Percentiles rank a stretch among this genome's conserved stretches.
phyloP scores from a whole-genome alignment of 257 asterid genomes.

The Ophiorrhiza pumila region DNA sequence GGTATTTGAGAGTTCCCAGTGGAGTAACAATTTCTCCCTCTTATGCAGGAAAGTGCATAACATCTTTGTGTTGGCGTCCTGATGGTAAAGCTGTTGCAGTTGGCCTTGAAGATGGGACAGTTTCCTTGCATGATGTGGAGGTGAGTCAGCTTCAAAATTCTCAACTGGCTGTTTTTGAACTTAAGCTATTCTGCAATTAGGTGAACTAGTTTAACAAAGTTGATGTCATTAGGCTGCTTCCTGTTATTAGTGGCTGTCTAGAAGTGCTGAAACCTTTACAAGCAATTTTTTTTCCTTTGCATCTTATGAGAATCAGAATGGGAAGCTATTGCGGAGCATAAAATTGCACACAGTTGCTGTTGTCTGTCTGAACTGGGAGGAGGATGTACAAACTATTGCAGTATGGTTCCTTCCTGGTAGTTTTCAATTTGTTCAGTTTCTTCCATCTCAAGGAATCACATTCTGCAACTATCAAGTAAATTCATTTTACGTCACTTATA shows the following conservation, averaged over 20 bases:
- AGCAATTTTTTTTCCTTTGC: constrained; percentile 2
- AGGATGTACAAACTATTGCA: constrained; percentile 53
- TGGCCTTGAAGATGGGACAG: constrained; percentile 93
- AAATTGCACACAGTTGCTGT: constrained; percentile 70
- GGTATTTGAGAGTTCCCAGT: background rate
- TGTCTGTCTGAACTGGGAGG: constrained; percentile 91
- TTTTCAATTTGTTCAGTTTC: background rate
- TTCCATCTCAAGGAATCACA: background rate
- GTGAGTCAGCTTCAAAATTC: constrained; percentile 39
- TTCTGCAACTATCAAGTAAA: background rate
- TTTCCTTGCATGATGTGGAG: constrained; percentile 89
- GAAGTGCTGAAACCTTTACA: too few relatives aligned
- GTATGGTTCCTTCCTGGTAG: constrained; percentile 32
- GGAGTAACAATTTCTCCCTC: constrained; percentile 7
- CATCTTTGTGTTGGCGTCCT: constrained; percentile 97
- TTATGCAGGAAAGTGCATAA: constrained; percentile 61
- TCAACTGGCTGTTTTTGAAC: background rate
- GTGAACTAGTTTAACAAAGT: background rate
- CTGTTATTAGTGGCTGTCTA: background rate
- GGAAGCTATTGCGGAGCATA: constrained; percentile 77
- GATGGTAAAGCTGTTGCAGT: constrained; percentile 93
- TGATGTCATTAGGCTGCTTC: background rate
- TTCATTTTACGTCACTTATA: background rate
- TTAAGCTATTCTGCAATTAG: background rate
- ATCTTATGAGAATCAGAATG: constrained; percentile 51